phyloP scores from a whole-genome alignment of 345 rosid genomes.

The Hibiscus trionum region DNA sequence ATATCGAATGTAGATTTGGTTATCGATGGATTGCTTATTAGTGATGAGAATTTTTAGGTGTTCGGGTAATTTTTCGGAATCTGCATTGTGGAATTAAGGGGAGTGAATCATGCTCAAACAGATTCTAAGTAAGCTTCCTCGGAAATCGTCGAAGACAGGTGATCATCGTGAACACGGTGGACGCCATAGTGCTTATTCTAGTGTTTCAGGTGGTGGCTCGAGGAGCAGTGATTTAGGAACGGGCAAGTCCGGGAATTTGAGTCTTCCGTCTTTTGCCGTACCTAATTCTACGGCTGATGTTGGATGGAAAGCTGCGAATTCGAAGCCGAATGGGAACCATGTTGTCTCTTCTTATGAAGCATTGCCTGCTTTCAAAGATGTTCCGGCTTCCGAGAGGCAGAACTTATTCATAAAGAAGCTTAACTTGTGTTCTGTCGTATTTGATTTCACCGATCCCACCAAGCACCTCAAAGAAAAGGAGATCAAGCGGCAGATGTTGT shows the following conservation, averaged over 20 bases:
- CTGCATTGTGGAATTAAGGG: constrained; percentile 12
- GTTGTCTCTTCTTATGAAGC: constrained; percentile 40
- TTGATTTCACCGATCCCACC: constrained; percentile 68
- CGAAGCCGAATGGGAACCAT: constrained; percentile 31
- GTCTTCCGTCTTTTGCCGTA: constrained; percentile 19
- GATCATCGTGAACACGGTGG: constrained; percentile 53
- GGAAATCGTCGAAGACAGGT: constrained; percentile 61
- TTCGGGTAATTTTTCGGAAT: neutral
- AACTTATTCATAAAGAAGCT: constrained; percentile 64
- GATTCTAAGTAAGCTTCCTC: constrained; percentile 76
- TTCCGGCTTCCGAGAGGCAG: constrained; percentile 63
- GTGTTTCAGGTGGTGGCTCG: constrained; percentile 29
- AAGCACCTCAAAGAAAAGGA: constrained; percentile 76
- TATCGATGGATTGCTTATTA: constrained; percentile 14
- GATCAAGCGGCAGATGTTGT: constrained; percentile 66
- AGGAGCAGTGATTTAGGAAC: constrained; percentile 31
- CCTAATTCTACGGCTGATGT: constrained; percentile 32
- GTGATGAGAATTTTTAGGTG: neutral
- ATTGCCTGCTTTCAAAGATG: constrained; percentile 70
- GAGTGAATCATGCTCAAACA: constrained; percentile 58
- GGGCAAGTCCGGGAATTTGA: constrained; percentile 32
- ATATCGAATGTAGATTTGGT: constrained; percentile 10
- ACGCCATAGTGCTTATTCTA: constrained; percentile 26
- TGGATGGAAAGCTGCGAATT: constrained; percentile 30
- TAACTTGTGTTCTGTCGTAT: constrained; percentile 53